Evolutionary conservation across 169 alveolate species (phyloP), one percentile per base, ranked within the genome.

Genomic region (Eimeria tenella): DNA sequence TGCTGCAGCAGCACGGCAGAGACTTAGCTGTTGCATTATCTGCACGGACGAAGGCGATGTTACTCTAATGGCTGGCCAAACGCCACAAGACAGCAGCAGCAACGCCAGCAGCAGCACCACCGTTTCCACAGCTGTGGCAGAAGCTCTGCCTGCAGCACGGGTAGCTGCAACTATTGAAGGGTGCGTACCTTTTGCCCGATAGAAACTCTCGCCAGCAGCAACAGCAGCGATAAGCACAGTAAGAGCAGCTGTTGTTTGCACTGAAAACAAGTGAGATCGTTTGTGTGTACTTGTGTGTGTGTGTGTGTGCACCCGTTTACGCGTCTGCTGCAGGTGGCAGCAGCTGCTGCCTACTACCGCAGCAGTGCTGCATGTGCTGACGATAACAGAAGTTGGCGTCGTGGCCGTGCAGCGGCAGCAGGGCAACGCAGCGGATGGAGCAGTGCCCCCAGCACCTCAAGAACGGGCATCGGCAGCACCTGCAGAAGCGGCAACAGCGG

Each of bases 301-400:
- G 74, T 60, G 23, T 31, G 49, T 21, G 4, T 65, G 25, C n/a
- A 10, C 52, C 88, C 17, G 88, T 55, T 19, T 73, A 65, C 21
- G 87, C 52, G 71, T 79, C 77, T 82, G 75, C 90, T 82, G 90
- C 77, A 82, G 90, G 90, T 82, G 73, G 90, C 77, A 82, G 77
- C 73, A 10, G 90, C 75, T 82, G 90, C 90, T 82, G 75, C 90
- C 90, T 53, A 58, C 75, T 7, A 13, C 21, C 21, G 90, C 90
- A 11, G 55, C 25, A 31, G 90, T 82, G 90, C 90, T 56, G 90
- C 90, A 82, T 56, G 90, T 60, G 90, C 60, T 82, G 23, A 19
- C 77, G 21, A 4, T 82, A 5, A 31, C 90, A 6, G 90, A 82
- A 82, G 90, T 31, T 55, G 90, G 90, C 90, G 75, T 58, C 25